Conservation (phyloP, 2,329 filamentous ascomycete genomes). For the Colletotrichum simmondsii region DNA sequence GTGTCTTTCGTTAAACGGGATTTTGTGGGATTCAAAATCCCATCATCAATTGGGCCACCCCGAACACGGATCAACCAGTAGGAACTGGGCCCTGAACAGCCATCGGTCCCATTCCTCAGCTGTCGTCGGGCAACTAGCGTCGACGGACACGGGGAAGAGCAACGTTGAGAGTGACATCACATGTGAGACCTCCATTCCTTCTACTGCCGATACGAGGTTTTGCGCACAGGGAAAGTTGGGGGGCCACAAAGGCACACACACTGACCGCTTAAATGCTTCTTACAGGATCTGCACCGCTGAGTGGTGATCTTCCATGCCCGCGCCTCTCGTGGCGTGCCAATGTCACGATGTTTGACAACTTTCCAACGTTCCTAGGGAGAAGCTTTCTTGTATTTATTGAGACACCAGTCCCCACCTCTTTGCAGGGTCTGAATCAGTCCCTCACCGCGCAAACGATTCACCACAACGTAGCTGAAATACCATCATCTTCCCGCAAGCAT, state of each 20-base stretch:
- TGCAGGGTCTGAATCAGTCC: background rate
- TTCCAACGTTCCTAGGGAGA: background rate
- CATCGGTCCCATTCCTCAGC: background rate
- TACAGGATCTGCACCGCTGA: background rate
- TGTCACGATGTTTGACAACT: background rate
- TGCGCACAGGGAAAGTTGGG: background rate
- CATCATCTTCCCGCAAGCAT: background rate
- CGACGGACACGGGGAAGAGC: background rate
- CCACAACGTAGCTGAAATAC: background rate
- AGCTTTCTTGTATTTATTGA: background rate
- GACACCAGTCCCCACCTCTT: background rate
- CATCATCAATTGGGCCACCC: background rate
- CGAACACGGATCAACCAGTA: background rate
- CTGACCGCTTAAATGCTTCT: background rate
- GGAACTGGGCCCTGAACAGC: background rate
- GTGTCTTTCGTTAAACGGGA: background rate
- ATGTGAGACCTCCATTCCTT: constrained; percentile 3
- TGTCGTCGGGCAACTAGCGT: background rate
- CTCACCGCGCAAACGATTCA: background rate
- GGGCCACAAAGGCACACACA: background rate
- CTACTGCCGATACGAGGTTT: constrained; percentile 7
- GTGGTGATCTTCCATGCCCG: constrained; percentile 3
- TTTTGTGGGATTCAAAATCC: background rate
- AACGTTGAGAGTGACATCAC: constrained; percentile 11
- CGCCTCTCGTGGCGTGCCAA: background rate